Base-by-base conservation (phyloP, 306 rosid species). In the Quercus rubra region DNA sequence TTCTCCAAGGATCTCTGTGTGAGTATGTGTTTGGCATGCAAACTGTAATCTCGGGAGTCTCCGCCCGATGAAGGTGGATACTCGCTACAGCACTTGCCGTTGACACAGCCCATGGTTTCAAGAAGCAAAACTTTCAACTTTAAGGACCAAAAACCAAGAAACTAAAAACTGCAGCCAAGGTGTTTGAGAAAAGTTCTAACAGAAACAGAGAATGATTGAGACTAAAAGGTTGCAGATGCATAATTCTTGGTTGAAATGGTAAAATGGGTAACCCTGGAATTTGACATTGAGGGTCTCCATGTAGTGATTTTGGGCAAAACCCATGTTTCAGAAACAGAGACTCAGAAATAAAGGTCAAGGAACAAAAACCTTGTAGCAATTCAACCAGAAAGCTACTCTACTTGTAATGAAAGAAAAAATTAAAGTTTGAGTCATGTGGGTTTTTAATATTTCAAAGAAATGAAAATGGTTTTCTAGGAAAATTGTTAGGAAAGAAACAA, bases 71-170 rank as follows among this genome's bases (percentile, higher is more conserved):
- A 77, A 71, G 87, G 23, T 27, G 89, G 91, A 72, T 86, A 87
- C 13, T 81, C 81, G 59, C 87, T 75, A 77, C 96, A 96, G 71
- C 97, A 93, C 89, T 86, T 96, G 33, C 96, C 90, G 71, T 90
- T 83, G 56, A 96, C 94, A 76, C 99, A 93, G 38, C 99, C 99
- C 99, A 96, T 96, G 81, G 51, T 67, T 49, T 66, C 64, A 71
- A 73, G 79, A 1, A 70, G 57, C 6, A 8, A 41, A 41, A 8
- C 46, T 41, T 8, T 41, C 3, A 85, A 59, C 64, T 63, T 35
- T 68, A 67, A 70, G 23, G 61, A 78, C 62, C 59, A 58, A 69
- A 13, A 75, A 70, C 54, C 41, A 38, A 67, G 25, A 75, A 82
- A 74, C 66, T 73, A 63, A 89, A 80, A 21, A 49, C 54, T 64